Conservation (phyloP, 495 filamentous ascomycete genomes). For the Lasiosphaeria miniovina region DNA sequence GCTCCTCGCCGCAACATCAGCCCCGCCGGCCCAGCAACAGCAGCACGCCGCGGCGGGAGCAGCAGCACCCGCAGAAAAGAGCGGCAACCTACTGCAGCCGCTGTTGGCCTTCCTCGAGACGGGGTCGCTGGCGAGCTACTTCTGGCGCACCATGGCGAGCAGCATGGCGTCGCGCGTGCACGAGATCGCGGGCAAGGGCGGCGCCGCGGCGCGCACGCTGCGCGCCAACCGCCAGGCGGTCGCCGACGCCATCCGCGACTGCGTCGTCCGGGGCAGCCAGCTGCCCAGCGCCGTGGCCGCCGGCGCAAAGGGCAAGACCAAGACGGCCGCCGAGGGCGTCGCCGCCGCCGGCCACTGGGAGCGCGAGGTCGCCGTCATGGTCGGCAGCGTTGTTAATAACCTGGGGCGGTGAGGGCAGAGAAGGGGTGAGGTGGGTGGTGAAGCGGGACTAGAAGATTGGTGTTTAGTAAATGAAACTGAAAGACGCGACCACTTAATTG, state of each 20-base stretch:
- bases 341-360: conserved; percentile 58
- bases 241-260: conserved; percentile 73
- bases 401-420: conserved; percentile 33
- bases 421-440: background rate
- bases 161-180: conserved; percentile 72
- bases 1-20: conserved; percentile 40
- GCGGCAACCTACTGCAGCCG: conserved; percentile 64
- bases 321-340: conserved; percentile 25
- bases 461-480: background rate
- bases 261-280: conserved; percentile 72
- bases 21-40: background rate
- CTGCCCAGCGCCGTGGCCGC: conserved; percentile 44
- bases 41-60: conserved; percentile 13
- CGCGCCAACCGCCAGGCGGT: conserved; percentile 72
- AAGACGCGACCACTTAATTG: background rate
- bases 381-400: conserved; percentile 62
- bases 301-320: conserved; percentile 36
- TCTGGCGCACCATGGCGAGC: conserved; percentile 84
- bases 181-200: conserved; percentile 78
- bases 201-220: conserved; percentile 76
- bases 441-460: background rate
- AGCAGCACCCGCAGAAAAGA: conserved; percentile 13
- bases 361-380: conserved; percentile 93
- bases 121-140: conserved; percentile 79
- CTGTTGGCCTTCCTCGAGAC: conserved; percentile 81